Evolutionary conservation across 176 grass and related monocot genomes (phyloP), one percentile per base, ranked within the genome.

Genomic region (Paspalum notatum): DNA sequence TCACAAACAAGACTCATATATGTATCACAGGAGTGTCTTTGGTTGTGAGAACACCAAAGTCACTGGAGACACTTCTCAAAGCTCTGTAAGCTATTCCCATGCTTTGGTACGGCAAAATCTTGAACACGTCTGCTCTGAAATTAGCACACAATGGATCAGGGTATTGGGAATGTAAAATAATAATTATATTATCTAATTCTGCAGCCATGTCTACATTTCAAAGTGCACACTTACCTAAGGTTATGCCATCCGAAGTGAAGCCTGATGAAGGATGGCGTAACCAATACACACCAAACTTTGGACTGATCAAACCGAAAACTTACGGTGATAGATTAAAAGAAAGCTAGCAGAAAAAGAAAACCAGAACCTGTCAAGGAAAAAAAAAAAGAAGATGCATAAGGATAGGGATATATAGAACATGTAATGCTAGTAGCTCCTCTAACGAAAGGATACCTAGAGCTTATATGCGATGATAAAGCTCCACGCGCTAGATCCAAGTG

Each of bases 1-100:
- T 81, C 85, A 83, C 71, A 61, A 87, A 84, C 56, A 80, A 40
- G 69, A 83, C 66, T 94, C 82, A 68, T 82, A 63, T 74, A 78
- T 24, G 65, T 74, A 84, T 61, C 76, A 64, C 85, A 15, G 66
- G 22, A 72, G 83, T 83, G 80, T 20, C 78, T 82, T 87, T 88
- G 79, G 61, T 52, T 67, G 76, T 54, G 76, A 72, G 70, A 62
- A 82, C 80, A 78, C 51, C 87, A 88, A 87, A 85, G 79, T 40
- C 86, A 68, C 84, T 81, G 74, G 21, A 87, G 48, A 68, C 43
- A 78, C 77, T 66, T 77, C 73, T 63, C 26, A 79, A 82, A 84
- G 45, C 26, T 89, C 26, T 63, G 87, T 84, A 84, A 72, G 79
- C 77, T 83, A 86, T 86, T 74, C 77, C 83, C 80, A 94, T 94